phyloP scores from a whole-genome alignment of 495 filamentous ascomycete genomes.

The Aspergillus cristatus region DNA sequence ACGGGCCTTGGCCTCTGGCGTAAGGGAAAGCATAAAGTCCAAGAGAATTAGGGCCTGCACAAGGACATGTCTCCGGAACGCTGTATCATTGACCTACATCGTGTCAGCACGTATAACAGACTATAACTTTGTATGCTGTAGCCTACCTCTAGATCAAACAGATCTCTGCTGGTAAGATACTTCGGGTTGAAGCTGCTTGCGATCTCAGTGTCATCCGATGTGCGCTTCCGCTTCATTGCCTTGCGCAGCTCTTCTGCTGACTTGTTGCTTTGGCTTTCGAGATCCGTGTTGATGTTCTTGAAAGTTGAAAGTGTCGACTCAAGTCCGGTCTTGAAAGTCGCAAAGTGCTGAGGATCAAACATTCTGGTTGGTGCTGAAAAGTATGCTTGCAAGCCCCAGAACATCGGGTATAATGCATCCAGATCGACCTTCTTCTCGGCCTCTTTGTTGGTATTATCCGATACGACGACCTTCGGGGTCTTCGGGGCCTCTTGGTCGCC shows the following conservation, averaged over 20 bases:
- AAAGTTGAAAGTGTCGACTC: slow-evolving; percentile 74
- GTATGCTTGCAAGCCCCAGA: slow-evolving; percentile 84
- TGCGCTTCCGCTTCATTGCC: slow-evolving; percentile 65
- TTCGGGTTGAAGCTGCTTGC: slow-evolving; percentile 87
- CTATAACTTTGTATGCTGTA: neutral
- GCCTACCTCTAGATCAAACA: slow-evolving; percentile 86
- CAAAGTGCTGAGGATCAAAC: slow-evolving; percentile 61
- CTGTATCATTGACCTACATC: slow-evolving; percentile 73
- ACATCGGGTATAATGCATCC: slow-evolving; percentile 76
- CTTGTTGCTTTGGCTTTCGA: slow-evolving; percentile 40
- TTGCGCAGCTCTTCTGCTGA: slow-evolving; percentile 50
- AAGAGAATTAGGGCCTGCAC: slow-evolving; percentile 90
- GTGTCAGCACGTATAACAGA: slow-evolving; percentile 1
- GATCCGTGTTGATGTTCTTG: slow-evolving; percentile 64
- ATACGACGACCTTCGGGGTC: slow-evolving; percentile 43
- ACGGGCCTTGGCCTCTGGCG: slow-evolving; percentile 70
- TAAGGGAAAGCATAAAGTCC: slow-evolving; percentile 85
- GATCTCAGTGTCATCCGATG: slow-evolving; percentile 49
- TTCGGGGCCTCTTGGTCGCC: slow-evolving; percentile 16
- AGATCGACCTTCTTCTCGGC: slow-evolving; percentile 43
- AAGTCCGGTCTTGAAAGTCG: slow-evolving; percentile 67
- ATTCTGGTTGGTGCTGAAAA: slow-evolving; percentile 85
- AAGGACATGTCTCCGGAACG: slow-evolving; percentile 86
- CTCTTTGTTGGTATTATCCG: slow-evolving; percentile 36
- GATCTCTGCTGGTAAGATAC: slow-evolving; percentile 86